Conservation (phyloP, 2,329 filamentous ascomycete species). For the Ilyonectria mors-panacis region DNA sequence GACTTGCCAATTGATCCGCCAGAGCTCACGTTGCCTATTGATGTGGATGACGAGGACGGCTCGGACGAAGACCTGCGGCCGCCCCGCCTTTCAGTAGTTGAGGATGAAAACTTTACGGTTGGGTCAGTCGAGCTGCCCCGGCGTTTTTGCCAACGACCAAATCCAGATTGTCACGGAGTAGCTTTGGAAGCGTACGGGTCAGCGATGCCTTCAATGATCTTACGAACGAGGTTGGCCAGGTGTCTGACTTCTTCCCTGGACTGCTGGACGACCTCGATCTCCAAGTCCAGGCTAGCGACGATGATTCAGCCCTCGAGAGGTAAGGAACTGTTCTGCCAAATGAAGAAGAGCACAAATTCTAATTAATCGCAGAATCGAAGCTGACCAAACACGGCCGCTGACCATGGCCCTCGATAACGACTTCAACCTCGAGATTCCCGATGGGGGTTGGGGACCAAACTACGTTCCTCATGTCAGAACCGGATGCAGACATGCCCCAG, state of each 20-base stretch:
- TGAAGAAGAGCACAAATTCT: slow-evolving; percentile 15
- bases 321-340: slow-evolving; percentile 38
- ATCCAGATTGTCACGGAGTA: slow-evolving; percentile 66
- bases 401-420: slow-evolving; percentile 64
- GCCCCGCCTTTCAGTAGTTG: slow-evolving; percentile 68
- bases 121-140: slow-evolving; percentile 74
- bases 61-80: slow-evolving; percentile 68
- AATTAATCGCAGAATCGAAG: slow-evolving; percentile 52
- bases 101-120: slow-evolving; percentile 72
- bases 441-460: slow-evolving; percentile 64
- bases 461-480: slow-evolving; percentile 64
- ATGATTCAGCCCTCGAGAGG: slow-evolving; percentile 62
- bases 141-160: slow-evolving; percentile 65
- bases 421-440: slow-evolving; percentile 66
- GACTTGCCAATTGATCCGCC: slow-evolving; percentile 66
- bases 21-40: slow-evolving; percentile 69
- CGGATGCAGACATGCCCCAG: slow-evolving; percentile 45
- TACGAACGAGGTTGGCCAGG: slow-evolving; percentile 60
- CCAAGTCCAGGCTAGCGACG: slow-evolving; percentile 55
- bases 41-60: slow-evolving; percentile 59
- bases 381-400: slow-evolving; percentile 57
- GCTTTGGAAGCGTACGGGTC: slow-evolving; percentile 66
- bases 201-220: slow-evolving; percentile 66
- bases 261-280: slow-evolving; percentile 58
- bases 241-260: slow-evolving; percentile 68